phyloP scores from a whole-genome alignment of 2,329 filamentous ascomycete genomes.

The Blumeria hordei region DNA sequence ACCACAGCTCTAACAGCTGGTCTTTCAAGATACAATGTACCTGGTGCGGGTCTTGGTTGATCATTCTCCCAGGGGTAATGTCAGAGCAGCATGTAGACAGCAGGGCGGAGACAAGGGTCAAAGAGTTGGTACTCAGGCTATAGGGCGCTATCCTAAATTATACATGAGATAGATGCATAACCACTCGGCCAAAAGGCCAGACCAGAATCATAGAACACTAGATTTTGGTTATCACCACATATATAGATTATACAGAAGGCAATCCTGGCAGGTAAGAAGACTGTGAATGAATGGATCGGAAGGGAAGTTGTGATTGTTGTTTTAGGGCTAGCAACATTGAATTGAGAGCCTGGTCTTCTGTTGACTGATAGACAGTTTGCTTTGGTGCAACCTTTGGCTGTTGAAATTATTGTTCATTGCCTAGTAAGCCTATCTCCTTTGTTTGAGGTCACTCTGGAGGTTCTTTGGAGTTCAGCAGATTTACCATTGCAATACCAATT shows the following conservation, averaged over 20 bases:
- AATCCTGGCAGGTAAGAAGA: neutral
- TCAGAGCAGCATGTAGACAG: no score
- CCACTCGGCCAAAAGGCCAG: no score
- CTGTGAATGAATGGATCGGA: neutral
- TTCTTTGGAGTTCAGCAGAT: neutral
- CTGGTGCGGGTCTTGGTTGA: neutral
- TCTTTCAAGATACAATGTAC: neutral
- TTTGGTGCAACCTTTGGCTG: neutral
- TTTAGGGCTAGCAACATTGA: neutral
- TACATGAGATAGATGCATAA: no score
- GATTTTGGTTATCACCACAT: no score
- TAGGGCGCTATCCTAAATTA: no score
- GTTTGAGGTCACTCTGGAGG: neutral
- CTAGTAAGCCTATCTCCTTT: neutral
- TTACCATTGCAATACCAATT: no score
- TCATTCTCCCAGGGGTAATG: conserved; percentile 1
- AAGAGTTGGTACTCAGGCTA: no score
- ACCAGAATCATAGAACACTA: no score
- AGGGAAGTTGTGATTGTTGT: neutral
- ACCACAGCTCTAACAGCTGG: neutral
- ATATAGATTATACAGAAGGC: no score
- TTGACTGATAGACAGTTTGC: neutral
- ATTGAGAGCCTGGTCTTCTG: neutral
- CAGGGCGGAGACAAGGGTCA: no score
- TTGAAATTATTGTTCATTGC: neutral